These are phyloP conservation scores for Exophiala viscosa DNA, from an alignment of 2,329 filamentous ascomycete genomes.

Conservation along the genomic window DNA sequence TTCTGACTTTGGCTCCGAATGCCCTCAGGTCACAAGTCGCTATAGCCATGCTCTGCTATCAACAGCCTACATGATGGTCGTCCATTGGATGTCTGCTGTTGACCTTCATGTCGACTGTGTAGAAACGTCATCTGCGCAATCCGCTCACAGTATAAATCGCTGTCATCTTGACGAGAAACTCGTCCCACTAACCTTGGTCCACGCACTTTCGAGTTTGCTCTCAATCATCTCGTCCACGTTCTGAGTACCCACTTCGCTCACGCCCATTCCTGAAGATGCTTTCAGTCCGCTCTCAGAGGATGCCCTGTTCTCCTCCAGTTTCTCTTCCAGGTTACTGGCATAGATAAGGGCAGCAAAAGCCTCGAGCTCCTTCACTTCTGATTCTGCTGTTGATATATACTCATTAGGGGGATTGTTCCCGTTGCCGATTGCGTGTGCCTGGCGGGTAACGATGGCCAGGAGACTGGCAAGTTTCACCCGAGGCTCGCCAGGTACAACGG, in stretches of 20 bases:
- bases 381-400: slow-evolving; percentile 43
- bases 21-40: too few relatives aligned
- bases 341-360: slow-evolving; percentile 50
- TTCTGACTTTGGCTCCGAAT: too few relatives aligned
- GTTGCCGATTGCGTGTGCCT: slow-evolving; percentile 84
- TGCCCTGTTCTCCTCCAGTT: slow-evolving; percentile 18
- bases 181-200: slow-evolving; percentile 26
- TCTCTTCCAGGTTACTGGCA: slow-evolving; percentile 43
- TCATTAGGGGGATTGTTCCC: slow-evolving; percentile 50
- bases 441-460: slow-evolving; percentile 81
- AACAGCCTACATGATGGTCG: too few relatives aligned
- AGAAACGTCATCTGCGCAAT: neutral
- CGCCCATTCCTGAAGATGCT: slow-evolving; percentile 17
- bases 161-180: slow-evolving; percentile 17
- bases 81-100: too few relatives aligned
- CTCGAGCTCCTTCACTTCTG: slow-evolving; percentile 46
- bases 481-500: slow-evolving; percentile 40
- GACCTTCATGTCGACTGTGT: too few relatives aligned
- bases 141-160: neutral
- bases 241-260: slow-evolving; percentile 19
- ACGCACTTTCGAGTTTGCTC: slow-evolving; percentile 28
- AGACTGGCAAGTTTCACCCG: slow-evolving; percentile 80
- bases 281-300: slow-evolving; percentile 17
- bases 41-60: too few relatives aligned
- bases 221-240: slow-evolving; percentile 26